Evolutionary conservation across 179 eudicot species (phyloP).

Genomic region (Nepenthes alata): DNA sequence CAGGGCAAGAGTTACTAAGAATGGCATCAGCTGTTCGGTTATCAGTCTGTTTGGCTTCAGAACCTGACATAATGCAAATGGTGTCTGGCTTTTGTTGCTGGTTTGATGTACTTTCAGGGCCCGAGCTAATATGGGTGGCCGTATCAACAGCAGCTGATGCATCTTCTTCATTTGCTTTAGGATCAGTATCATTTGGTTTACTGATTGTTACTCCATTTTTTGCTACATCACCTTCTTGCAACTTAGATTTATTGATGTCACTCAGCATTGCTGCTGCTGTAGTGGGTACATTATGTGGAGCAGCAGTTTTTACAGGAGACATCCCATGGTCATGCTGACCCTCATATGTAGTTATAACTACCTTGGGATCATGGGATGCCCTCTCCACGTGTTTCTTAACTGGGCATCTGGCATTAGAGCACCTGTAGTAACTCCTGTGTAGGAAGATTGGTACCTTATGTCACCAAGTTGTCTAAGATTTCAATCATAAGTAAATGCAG

Average conservation of each 20-base stretch:
- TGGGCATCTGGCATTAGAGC: slow-evolving; percentile 66
- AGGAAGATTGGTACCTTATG: slow-evolving; percentile 1
- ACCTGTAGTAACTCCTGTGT: slow-evolving; percentile 86
- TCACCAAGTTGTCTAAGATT: no score
- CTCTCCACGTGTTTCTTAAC: slow-evolving; percentile 74
- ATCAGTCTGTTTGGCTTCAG: slow-evolving; percentile 7
- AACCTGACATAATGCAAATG: background rate
- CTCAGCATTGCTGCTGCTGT: slow-evolving; percentile 10
- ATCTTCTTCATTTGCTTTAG: slow-evolving; percentile 4
- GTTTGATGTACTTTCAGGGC: slow-evolving; percentile 2
- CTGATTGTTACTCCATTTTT: slow-evolving; percentile 1
- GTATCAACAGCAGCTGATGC: slow-evolving; percentile 6
- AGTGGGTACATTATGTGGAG: slow-evolving; percentile 21
- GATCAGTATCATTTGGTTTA: background rate
- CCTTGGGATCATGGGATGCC: slow-evolving; percentile 36
- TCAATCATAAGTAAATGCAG: no score
- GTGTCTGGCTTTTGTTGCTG: slow-evolving; percentile 8
- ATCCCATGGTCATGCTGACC: slow-evolving; percentile 57
- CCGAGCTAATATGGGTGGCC: slow-evolving; percentile 1
- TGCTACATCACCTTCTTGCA: slow-evolving; percentile 16
- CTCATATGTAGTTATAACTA: slow-evolving; percentile 66
- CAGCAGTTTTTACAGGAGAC: slow-evolving; percentile 48
- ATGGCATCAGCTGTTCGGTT: slow-evolving; percentile 6
- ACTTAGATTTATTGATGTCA: slow-evolving; percentile 13
- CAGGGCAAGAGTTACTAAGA: slow-evolving; percentile 10